phyloP scores from a whole-genome alignment of 176 grass and related monocot genomes.

The Areca catechu region DNA sequence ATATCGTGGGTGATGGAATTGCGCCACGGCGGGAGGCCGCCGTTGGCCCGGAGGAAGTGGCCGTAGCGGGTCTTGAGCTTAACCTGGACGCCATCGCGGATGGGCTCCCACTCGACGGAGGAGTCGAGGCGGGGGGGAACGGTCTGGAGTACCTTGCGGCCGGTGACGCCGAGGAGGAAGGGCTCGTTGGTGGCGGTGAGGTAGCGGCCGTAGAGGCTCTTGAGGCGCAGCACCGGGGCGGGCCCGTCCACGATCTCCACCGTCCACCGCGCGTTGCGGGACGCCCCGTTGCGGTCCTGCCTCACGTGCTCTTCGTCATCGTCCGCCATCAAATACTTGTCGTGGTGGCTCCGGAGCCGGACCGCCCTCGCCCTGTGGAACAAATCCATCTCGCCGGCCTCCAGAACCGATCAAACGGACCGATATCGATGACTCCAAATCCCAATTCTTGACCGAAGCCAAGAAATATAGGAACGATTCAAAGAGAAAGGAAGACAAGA shows the following conservation, averaged over 20 bases:
- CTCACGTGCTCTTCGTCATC: conserved; percentile 62
- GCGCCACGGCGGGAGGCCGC: conserved; percentile 19
- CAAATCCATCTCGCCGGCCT: conserved; percentile 42
- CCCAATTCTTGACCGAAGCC: no score
- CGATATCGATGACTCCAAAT: no score
- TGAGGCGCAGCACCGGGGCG: conserved; percentile 52
- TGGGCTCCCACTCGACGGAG: conserved; percentile 62
- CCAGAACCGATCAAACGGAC: no score
- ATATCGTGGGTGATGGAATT: conserved; percentile 27
- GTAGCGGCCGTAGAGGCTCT: conserved; percentile 68
- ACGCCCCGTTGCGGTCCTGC: conserved; percentile 59
- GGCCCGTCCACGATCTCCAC: conserved; percentile 42
- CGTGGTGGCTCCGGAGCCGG: conserved; percentile 63
- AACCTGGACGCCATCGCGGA: background rate
- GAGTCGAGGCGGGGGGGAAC: conserved; percentile 49
- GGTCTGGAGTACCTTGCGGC: conserved; percentile 62
- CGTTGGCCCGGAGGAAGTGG: conserved; percentile 22
- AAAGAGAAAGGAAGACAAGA: no score
- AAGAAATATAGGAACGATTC: no score
- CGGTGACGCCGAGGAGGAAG: conserved; percentile 41
- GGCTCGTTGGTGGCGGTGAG: conserved; percentile 79
- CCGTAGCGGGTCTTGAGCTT: conserved; percentile 21
- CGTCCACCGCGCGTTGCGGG: conserved; percentile 49
- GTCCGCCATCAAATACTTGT: conserved; percentile 76
- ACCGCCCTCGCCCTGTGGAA: conserved; percentile 61